phyloP scores from a whole-genome alignment of 208 protist genomes.

The Leishmania turanica region DNA sequence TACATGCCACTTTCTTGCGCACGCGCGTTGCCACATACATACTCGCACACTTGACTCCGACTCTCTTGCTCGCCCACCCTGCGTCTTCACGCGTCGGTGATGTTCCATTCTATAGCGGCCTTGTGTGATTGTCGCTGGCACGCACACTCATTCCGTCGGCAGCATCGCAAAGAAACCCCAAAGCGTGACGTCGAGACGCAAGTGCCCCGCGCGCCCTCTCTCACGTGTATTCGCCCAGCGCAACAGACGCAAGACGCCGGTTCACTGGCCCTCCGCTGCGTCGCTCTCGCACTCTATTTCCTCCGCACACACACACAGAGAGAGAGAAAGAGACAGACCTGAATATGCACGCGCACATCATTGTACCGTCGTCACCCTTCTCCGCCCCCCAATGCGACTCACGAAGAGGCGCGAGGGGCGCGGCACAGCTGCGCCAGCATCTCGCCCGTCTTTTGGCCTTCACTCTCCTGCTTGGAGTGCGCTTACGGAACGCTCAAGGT shows the following conservation, averaged over 20 bases:
- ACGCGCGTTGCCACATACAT: not conserved
- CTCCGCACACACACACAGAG: not conserved
- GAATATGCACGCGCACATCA: not conserved
- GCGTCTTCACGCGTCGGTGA: not conserved
- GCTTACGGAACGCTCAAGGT: not conserved
- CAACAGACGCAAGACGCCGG: not conserved
- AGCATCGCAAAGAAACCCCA: not conserved
- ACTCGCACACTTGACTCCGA: not conserved
- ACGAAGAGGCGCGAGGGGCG: not conserved
- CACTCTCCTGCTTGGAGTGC: not conserved
- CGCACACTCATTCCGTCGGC: not conserved
- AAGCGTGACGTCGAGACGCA: not conserved
- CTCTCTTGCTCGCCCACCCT: not conserved
- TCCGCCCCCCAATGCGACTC: not conserved
- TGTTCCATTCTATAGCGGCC: not conserved
- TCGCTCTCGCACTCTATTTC: not conserved
- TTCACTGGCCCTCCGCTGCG: not conserved
- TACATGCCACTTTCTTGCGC: not conserved
- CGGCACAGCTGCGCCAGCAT: constrained; percentile 10
- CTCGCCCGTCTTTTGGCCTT: constrained; percentile 7
- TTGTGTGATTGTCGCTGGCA: not conserved
- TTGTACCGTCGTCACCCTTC: not conserved
- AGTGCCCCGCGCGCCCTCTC: not conserved
- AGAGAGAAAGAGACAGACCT: not conserved
- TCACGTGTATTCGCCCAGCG: not conserved